Percentiles rank a stretch among this genome's conserved stretches.
These are phyloP conservation scores for Aspergillus versicolor DNA, from an alignment of 2,329 filamentous ascomycete genomes.

Conservation along the genomic window DNA sequence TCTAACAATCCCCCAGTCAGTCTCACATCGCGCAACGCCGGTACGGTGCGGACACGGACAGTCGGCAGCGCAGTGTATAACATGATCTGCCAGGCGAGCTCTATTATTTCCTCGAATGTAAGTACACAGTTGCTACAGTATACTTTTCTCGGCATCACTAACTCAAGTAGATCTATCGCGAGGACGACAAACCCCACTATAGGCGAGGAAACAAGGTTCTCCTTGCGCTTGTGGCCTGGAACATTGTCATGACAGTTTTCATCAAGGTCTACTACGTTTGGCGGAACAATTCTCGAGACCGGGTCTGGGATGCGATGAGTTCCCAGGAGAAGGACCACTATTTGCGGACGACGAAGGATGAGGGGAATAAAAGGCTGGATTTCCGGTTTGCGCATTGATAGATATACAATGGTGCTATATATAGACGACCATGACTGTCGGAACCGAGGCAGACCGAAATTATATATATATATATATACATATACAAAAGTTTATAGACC, in stretches of 20 bases:
- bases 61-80: constrained; percentile 47
- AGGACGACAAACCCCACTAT: constrained; percentile 52
- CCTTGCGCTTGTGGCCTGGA: constrained; percentile 49
- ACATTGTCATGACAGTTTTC: constrained; percentile 49
- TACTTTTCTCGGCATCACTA: not conserved
- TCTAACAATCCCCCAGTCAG: not conserved
- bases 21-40: constrained; percentile 56
- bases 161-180: constrained; percentile 20
- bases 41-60: constrained; percentile 43
- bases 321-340: constrained; percentile 50
- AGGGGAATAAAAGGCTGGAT: constrained; percentile 56
- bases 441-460: not conserved
- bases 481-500: too few relatives aligned
- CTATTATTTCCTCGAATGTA: constrained; percentile 32
- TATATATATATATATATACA: not conserved
- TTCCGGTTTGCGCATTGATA: not conserved
- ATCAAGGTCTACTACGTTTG: constrained; percentile 31
- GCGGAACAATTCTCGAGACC: constrained; percentile 35
- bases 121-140: not conserved
- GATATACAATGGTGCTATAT: too few relatives aligned
- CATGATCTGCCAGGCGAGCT: constrained; percentile 45
- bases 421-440: too few relatives aligned
- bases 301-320: constrained; percentile 46
- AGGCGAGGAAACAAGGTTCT: constrained; percentile 52
- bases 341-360: constrained; percentile 49